Evolutionary conservation across 2,329 filamentous ascomycete genomes (phyloP).

Genomic region (Pseudogymnoascus verrucosus): DNA sequence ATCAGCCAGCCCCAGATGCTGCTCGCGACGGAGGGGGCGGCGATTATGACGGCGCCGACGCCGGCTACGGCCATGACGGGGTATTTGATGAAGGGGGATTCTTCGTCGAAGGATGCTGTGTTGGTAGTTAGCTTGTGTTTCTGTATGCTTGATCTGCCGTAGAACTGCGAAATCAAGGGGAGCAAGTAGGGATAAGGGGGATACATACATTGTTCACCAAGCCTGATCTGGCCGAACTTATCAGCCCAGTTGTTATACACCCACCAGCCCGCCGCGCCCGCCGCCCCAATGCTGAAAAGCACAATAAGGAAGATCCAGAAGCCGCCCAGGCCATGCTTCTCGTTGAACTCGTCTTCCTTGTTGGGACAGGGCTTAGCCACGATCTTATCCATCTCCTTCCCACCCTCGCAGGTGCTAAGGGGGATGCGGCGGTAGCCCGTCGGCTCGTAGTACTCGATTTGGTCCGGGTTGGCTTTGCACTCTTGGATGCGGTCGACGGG

Average conservation of each 20-base stretch:
- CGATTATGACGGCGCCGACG: constrained; percentile 48
- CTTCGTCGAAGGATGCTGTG: constrained; percentile 49
- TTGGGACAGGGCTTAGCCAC: constrained; percentile 60
- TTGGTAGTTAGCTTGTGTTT: constrained; percentile 15
- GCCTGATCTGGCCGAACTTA: constrained; percentile 85
- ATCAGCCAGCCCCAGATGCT: constrained; percentile 62
- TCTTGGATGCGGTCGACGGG: constrained; percentile 52
- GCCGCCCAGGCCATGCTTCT: constrained; percentile 63
- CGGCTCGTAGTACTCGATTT: constrained; percentile 71
- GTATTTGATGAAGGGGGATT: constrained; percentile 71
- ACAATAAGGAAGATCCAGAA: constrained; percentile 80
- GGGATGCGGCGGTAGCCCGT: constrained; percentile 87
- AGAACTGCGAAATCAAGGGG: neutral
- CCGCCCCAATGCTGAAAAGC: constrained; percentile 63
- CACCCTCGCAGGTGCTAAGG: constrained; percentile 76
- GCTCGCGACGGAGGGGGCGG: constrained; percentile 62
- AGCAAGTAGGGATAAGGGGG: neutral
- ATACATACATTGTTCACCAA: constrained; percentile 58
- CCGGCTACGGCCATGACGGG: constrained; percentile 69
- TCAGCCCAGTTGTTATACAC: constrained; percentile 77
- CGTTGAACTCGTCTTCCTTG: constrained; percentile 73
- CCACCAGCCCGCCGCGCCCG: constrained; percentile 70
- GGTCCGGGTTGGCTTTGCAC: constrained; percentile 57
- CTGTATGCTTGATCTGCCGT: neutral
- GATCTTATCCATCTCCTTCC: constrained; percentile 64